Evolutionary conservation across 805 yeast species (phyloP).

Genomic region (Teunomyces lycoperdinae): DNA sequence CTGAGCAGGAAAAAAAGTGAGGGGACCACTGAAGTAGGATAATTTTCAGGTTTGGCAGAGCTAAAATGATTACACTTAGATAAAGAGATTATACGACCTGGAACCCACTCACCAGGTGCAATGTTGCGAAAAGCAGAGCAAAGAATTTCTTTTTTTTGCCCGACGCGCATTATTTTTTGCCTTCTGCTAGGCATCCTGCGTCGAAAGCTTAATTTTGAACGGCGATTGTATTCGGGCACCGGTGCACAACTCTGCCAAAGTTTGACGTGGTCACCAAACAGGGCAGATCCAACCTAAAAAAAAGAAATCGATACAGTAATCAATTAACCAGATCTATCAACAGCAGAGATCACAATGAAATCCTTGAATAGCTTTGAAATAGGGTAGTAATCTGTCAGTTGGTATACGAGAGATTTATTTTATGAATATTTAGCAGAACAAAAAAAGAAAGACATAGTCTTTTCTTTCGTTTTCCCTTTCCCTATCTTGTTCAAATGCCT

Average conservation of each 20-base stretch:
- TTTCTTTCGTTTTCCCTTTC: background rate
- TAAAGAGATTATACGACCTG: background rate
- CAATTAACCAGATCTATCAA: no score
- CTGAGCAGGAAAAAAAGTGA: background rate
- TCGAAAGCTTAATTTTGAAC: background rate
- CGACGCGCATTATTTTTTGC: background rate
- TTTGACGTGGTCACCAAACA: no score
- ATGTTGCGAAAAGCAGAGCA: background rate
- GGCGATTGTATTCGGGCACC: background rate
- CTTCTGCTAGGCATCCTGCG: background rate
- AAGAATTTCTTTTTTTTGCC: background rate
- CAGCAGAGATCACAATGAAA: no score
- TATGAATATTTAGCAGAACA: no score
- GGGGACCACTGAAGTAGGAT: background rate
- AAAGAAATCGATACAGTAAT: no score
- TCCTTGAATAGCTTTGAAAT: no score
- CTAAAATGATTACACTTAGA: background rate
- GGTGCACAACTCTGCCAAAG: background rate
- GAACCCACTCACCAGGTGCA: background rate
- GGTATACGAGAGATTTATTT: no score
- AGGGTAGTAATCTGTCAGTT: no score
- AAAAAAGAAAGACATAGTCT: no score
- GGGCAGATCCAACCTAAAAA: no score
- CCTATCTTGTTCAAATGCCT: background rate
- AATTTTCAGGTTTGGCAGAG: background rate